Base-by-base conservation (phyloP, 208 protist genomes). In the Crithidia sp. region DNA sequence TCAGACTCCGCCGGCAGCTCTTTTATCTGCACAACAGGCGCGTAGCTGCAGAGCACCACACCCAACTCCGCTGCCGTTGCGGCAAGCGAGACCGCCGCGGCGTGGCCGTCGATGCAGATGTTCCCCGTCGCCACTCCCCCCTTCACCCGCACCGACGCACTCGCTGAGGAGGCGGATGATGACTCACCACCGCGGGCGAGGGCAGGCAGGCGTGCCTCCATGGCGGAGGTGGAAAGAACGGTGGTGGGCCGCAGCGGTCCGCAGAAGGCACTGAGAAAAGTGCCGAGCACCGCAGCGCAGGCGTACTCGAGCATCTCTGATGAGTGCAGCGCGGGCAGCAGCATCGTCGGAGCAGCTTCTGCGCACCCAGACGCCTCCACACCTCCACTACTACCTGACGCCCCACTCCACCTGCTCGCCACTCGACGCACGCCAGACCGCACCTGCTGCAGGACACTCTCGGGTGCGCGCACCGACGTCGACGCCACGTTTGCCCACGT, bases 41-140 rank as follows among this genome's bases (percentile, higher is more conserved):
- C 76, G 50, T 96, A 93, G 74, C 84, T 92, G 41, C 91, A 66
- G 49, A 90, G 49, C 17, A 71, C 64, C 54, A 90, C 92, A 5
- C 92, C 92, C 7, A 95, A 71, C 17, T 79, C 71, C 77, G 92
- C 90, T 9, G 90, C 92, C 2, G 92, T 96, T 12, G 77, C 76
- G 5, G 88, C 86, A 10, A 96, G 62, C 4, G 81, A 74, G 37
- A 90, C 56, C 16, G 81, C 77, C 7, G 79, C 84, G 4, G 63
- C 67, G 37, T 67, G 64, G 5, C 77, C 83, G 45, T 91, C 80
- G 4, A 96, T 52, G n/a, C 67, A 16, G 9, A 80, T 50, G 65
- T 96, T 90, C 28, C 61, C 40, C 7, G 82, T 56, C 0, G 89
- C 67, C 57, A 91, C 54, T 10, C 77, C 87, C 5, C 82, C 88